These are phyloP conservation scores for Pseudocercospora eumusae DNA, from an alignment of 2,329 filamentous ascomycete genomes.

Conservation along the genomic window DNA sequence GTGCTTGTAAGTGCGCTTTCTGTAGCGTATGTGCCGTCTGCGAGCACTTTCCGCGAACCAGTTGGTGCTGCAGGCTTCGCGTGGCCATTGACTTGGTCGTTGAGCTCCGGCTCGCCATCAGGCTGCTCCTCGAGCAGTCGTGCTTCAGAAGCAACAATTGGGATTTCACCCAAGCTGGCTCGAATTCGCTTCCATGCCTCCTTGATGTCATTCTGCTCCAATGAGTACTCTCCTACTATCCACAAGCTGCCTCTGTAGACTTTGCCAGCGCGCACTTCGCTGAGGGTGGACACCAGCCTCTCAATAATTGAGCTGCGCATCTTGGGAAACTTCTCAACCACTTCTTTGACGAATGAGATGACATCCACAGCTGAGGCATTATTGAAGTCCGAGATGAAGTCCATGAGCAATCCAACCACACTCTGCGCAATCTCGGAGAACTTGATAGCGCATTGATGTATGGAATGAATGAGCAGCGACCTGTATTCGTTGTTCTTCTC, in stretches of 20 bases:
- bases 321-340: conserved; percentile 95
- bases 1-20: conserved; percentile 94
- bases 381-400: conserved; percentile 98
- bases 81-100: conserved; percentile 76
- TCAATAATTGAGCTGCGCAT: conserved; percentile 84
- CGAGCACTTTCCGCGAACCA: conserved; percentile 86
- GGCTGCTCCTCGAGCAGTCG: conserved; percentile 80
- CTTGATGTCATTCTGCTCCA: conserved; percentile 89
- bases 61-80: conserved; percentile 73
- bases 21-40: conserved; percentile 95
- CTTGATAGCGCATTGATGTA: conserved; percentile 98
- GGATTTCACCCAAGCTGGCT: conserved; percentile 91
- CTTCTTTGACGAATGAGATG: conserved; percentile 98
- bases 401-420: conserved; percentile 95
- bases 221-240: conserved; percentile 96
- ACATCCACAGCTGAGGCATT: conserved; percentile 96
- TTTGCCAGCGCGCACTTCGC: conserved; percentile 93
- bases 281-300: conserved; percentile 83
- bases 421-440: conserved; percentile 97
- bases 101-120: conserved; percentile 62
- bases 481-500: conserved; percentile 97
- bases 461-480: conserved; percentile 91
- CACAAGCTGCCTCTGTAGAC: conserved; percentile 95
- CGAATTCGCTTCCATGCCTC: conserved; percentile 97
- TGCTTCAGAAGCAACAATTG: conserved; percentile 93